Evolutionary conservation across 2,329 filamentous ascomycete species (phyloP), one percentile per base, ranked within the genome.

Genomic region (Aspergillus flavus): DNA sequence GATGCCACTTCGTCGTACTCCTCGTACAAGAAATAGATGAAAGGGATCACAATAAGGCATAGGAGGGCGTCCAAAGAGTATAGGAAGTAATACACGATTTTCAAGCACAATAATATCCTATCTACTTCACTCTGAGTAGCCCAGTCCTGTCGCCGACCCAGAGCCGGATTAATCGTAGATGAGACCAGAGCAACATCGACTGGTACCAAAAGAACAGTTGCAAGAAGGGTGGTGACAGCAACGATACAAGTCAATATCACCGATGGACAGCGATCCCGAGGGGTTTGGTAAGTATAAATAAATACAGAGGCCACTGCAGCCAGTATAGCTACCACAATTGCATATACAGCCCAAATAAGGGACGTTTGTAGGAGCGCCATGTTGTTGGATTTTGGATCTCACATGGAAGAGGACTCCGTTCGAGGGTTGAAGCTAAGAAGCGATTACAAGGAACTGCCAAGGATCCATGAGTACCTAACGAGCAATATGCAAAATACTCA

Each of bases 21-120:
- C 77, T 99, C 95, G 73, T 96, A 95, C 88, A 91, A 97, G 77
- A 99, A 99, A 82, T 99, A 99, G 55, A 94, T 91, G 75, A 99
- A 99, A 0, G 95, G 95, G 23, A 98, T 91, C 52, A 97, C 86
- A 21, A 98, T 77, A 53, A 99, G 83, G 74, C 95, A 99, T 12
- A 99, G 86, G 6, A 97, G 76, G 1, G 93, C 92, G 77, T 99
- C 95, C 69, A 97, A 82, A 71, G 92, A 95, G 81, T 98, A 99
- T 0, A 99, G 85, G 0, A 89, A 85, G 79, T 98, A 98, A 81
- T 99, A 99, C 62, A 97, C 91, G 63, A 96, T 86, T 76, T 92
- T 92, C 67, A 99, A 84, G 0, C 92, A 93, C 66, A 88, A 84
- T 19, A 94, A 83, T 61, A 98, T 96, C 66, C 87, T 85, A 66